Percentiles rank a stretch among this genome's conserved stretches.
phyloP scores from a whole-genome alignment of 1,139 yeast genomes.

The Lodderomyces beijingensis region DNA sequence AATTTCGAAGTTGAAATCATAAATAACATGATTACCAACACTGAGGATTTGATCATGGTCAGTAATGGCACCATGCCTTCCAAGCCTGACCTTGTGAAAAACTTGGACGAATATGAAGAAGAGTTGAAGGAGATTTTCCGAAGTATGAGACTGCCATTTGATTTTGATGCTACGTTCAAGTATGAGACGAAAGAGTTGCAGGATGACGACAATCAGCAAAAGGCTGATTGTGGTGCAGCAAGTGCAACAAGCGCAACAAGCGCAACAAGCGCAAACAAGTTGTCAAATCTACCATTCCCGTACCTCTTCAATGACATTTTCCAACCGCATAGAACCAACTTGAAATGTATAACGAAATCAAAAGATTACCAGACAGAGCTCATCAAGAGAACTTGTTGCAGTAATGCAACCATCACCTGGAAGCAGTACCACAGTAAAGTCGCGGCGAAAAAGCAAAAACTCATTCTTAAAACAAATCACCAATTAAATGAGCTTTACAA shows the following conservation, averaged over 20 bases:
- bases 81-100: conserved; percentile 18
- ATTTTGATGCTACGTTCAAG: conserved; percentile 24
- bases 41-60: conserved; percentile 28
- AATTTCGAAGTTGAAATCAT: conserved; percentile 33
- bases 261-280: background rate
- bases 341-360: conserved; percentile 25
- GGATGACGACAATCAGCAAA: conserved; percentile 4
- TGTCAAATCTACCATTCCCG: conserved; percentile 26
- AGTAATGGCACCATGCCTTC: conserved; percentile 14
- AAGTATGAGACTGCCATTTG: conserved; percentile 32
- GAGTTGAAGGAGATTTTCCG: conserved; percentile 26
- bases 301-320: conserved; percentile 25
- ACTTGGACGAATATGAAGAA: conserved; percentile 26
- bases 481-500: conserved; percentile 24
- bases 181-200: conserved; percentile 9
- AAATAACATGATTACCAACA: conserved; percentile 26
- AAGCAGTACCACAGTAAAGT: conserved; percentile 25
- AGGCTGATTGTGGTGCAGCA: too few species aligned
- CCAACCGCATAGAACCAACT: conserved; percentile 21
- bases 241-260: background rate
- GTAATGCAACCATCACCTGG: conserved; percentile 32
- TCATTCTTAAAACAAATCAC: conserved; percentile 21
- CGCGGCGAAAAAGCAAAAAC: conserved; percentile 19
- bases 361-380: conserved; percentile 28
- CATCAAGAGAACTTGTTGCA: conserved; percentile 19